phyloP scores from a whole-genome alignment of 1,139 yeast species.

The Zygosaccharomyces pseudobailii region DNA sequence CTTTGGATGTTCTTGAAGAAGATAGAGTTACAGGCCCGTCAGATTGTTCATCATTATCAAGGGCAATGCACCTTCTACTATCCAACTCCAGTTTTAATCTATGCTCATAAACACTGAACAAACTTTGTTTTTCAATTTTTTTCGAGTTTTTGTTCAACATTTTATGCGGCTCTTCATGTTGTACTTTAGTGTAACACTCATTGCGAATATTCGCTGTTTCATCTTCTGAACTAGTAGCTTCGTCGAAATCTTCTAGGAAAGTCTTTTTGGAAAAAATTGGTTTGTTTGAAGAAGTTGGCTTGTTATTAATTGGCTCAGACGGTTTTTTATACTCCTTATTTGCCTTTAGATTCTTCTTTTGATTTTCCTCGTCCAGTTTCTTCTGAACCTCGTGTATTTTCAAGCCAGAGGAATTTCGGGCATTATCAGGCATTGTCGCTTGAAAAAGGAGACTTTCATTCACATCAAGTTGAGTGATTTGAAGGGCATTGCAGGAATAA shows the following conservation, averaged over 20 bases:
- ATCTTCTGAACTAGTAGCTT: slow-evolving; percentile 5
- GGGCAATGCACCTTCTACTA: slow-evolving; percentile 11
- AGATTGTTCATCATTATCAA: slow-evolving; percentile 22
- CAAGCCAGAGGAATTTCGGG: slow-evolving; percentile 1
- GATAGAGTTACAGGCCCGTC: slow-evolving; percentile 7
- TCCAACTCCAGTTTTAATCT: slow-evolving; percentile 16
- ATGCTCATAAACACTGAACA: slow-evolving; percentile 20
- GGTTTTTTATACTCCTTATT: slow-evolving; percentile 13
- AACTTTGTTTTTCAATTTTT: neutral
- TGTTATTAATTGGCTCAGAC: neutral
- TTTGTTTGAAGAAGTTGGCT: slow-evolving; percentile 6
- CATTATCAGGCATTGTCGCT: neutral
- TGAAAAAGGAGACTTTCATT: slow-evolving; percentile 1
- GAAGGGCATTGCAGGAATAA: neutral
- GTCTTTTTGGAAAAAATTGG: slow-evolving; percentile 8
- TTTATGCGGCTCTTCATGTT: neutral
- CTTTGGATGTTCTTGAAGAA: slow-evolving; percentile 29
- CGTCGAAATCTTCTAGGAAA: slow-evolving; percentile 11
- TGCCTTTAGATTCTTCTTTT: slow-evolving; percentile 5
- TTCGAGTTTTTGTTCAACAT: neutral
- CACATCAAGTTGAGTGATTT: neutral
- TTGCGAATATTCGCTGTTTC: neutral
- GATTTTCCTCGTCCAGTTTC: slow-evolving; percentile 13
- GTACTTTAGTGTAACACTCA: neutral
- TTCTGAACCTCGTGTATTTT: slow-evolving; percentile 19